A percentile compares a stretch with the other conserved stretches of the same genome.
These are phyloP conservation scores for Phialophora expanda DNA, from an alignment of 2,329 filamentous ascomycete genomes.

Conservation along the genomic window DNA sequence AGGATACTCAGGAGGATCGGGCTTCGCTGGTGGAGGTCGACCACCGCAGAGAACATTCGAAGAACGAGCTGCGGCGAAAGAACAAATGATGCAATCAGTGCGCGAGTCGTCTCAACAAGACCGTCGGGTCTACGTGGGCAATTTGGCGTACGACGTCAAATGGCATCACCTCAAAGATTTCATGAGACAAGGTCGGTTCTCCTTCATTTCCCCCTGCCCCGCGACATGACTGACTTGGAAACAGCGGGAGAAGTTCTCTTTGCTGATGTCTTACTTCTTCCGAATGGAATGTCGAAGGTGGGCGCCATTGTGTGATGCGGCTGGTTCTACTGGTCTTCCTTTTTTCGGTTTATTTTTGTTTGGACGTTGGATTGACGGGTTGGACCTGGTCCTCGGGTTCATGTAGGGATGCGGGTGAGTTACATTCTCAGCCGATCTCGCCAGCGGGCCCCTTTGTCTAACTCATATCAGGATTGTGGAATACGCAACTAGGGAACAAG, in stretches of 20 bases:
- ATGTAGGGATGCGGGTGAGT: slow-evolving; percentile 99
- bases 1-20: slow-evolving; percentile 64
- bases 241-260: slow-evolving; percentile 98
- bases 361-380: slow-evolving; percentile 99
- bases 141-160: slow-evolving; percentile 99
- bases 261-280: slow-evolving; percentile 98
- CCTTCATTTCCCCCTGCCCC: slow-evolving; percentile 18
- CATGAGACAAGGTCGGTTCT: slow-evolving; percentile 86
- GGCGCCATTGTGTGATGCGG: slow-evolving; percentile 89
- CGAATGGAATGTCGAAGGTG: slow-evolving; percentile 99
- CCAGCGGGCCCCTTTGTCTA: slow-evolving; percentile 7
- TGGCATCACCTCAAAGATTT: slow-evolving; percentile 99
- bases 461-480: slow-evolving; percentile 83
- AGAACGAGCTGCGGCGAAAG: slow-evolving; percentile 80
- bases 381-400: slow-evolving; percentile 83
- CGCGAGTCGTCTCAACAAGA: slow-evolving; percentile 97
- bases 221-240: slow-evolving; percentile 45
- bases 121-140: slow-evolving; percentile 98
- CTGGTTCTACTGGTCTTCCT: slow-evolving; percentile 75
- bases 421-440: slow-evolving; percentile 10
- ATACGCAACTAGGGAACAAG: slow-evolving; percentile 99
- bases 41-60: slow-evolving; percentile 76
- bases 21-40: slow-evolving; percentile 63
- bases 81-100: slow-evolving; percentile 94
- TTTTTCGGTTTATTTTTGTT: slow-evolving; percentile 60